phyloP scores from a whole-genome alignment of 2,329 filamentous ascomycete species.

The Apiospora aurea region DNA sequence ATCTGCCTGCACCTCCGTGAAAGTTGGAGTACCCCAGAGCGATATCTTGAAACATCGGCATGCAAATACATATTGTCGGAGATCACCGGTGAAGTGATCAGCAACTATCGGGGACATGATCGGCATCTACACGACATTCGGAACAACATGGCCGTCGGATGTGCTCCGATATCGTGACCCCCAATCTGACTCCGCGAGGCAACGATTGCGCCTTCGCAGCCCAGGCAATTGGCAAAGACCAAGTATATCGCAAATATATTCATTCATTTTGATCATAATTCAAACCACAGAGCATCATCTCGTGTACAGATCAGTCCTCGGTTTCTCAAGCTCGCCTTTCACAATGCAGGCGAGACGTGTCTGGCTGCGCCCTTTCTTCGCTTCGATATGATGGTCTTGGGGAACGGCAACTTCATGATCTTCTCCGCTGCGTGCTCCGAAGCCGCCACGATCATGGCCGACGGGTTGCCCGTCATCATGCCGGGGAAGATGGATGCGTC shows the following conservation, averaged over 20 bases:
- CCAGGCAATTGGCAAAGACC: background rate
- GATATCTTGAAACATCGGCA: background rate
- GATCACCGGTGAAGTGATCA: background rate
- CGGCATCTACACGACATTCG: background rate
- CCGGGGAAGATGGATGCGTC: slow-evolving; percentile 75
- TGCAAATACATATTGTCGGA: background rate
- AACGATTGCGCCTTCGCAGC: background rate
- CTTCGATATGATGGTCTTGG: background rate
- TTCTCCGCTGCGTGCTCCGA: slow-evolving; percentile 47
- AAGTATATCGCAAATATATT: background rate
- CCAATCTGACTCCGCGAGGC: background rate
- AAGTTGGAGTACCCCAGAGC: background rate
- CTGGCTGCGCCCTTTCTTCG: background rate
- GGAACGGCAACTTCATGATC: slow-evolving; percentile 33
- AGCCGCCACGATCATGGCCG: slow-evolving; percentile 49
- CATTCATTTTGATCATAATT: background rate
- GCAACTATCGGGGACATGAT: background rate
- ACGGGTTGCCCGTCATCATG: slow-evolving; percentile 71
- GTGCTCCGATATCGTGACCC: background rate
- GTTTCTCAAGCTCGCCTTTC: background rate
- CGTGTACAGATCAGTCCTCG: too few relatives aligned
- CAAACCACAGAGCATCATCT: background rate
- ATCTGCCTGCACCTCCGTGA: background rate
- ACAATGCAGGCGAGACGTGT: background rate
- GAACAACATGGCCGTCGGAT: background rate